A percentile compares a stretch with the other conserved stretches of the same genome.
These are phyloP conservation scores for Talaromyces borbonicus DNA, from an alignment of 495 filamentous ascomycete genomes.

Conservation along the genomic window DNA sequence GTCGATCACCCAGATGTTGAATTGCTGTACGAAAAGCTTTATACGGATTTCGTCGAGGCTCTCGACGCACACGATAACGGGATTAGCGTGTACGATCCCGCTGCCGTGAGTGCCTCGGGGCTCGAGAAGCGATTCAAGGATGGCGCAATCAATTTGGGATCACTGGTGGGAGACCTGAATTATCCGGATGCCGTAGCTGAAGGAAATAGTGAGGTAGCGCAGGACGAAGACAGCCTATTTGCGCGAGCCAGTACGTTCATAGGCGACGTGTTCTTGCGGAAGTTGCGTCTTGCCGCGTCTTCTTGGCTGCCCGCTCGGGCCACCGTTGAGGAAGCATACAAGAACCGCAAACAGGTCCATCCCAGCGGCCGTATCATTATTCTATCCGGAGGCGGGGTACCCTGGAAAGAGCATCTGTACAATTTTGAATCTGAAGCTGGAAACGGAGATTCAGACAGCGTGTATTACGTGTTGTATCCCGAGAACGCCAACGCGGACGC, in stretches of 20 bases:
- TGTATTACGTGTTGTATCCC: conserved; percentile 83
- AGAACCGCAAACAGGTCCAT: conserved; percentile 50
- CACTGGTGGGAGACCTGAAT: conserved; percentile 78
- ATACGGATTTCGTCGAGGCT: conserved; percentile 88
- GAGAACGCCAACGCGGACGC: conserved; percentile 59
- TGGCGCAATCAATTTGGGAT: conserved; percentile 70
- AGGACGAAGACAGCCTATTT: conserved; percentile 79
- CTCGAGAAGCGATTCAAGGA: conserved; percentile 72
- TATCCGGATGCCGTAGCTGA: conserved; percentile 32
- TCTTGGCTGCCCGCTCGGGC: conserved; percentile 81
- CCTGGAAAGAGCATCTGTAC: conserved; percentile 96
- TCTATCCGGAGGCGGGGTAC: conserved; percentile 60
- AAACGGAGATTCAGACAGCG: conserved; percentile 33
- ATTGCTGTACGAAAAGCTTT: conserved; percentile 78
- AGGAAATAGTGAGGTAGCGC: conserved; percentile 46
- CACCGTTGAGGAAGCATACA: conserved; percentile 63
- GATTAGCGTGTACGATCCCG: conserved; percentile 66
- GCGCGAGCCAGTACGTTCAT: conserved; percentile 65
- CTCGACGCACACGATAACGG: conserved; percentile 98
- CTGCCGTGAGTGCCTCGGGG: conserved; percentile 49
- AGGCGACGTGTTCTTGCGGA: conserved; percentile 72
- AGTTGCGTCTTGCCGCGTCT: conserved; percentile 46
- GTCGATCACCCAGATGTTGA: conserved; percentile 55
- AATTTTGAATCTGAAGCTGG: conserved; percentile 58
- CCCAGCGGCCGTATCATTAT: conserved; percentile 70